Percentiles rank a stretch among this genome's conserved stretches.
phyloP scores from a whole-genome alignment of 2,329 filamentous ascomycete genomes.

The Cadophora malorum region DNA sequence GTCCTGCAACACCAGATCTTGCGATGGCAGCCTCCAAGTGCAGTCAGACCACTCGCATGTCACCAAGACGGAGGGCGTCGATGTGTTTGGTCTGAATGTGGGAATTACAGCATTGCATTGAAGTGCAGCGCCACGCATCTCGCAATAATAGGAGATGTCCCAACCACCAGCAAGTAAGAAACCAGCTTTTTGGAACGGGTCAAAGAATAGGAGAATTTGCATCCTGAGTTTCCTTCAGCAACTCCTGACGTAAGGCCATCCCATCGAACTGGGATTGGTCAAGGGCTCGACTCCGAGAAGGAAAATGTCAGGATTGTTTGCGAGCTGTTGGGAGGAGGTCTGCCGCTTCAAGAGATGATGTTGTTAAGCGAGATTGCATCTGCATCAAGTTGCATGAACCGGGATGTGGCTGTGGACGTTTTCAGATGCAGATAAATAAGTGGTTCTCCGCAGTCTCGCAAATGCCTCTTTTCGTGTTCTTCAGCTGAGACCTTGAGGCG shows the following conservation, averaged over 20 bases:
- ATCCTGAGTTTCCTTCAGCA: neutral
- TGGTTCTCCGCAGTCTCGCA: conserved; percentile 7
- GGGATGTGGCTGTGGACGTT: conserved; percentile 20
- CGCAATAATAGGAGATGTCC: conserved; percentile 11
- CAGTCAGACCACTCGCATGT: conserved; percentile 18
- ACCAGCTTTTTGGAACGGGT: neutral
- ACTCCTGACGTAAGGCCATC: neutral
- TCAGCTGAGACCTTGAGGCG: neutral
- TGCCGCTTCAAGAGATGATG: conserved; percentile 15
- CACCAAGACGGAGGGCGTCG: conserved; percentile 19
- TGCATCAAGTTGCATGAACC: conserved; percentile 19
- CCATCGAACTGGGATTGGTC: neutral
- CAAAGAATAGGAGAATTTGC: conserved; percentile 7
- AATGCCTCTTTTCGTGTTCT: neutral
- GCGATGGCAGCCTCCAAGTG: neutral
- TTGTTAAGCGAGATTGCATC: conserved; percentile 16
- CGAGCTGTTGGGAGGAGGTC: neutral
- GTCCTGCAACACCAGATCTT: conserved; percentile 14
- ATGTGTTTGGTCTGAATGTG: conserved; percentile 25
- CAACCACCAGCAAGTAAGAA: conserved; percentile 18
- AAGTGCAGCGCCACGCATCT: conserved; percentile 16
- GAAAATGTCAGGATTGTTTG: neutral
- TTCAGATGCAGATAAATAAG: conserved; percentile 11
- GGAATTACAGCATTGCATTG: conserved; percentile 29
- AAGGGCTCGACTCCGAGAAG: neutral